Evolutionary conservation across 2,329 filamentous ascomycete genomes (phyloP), one percentile per base, ranked within the genome.

Genomic region (Pseudogymnoascus sp.): DNA sequence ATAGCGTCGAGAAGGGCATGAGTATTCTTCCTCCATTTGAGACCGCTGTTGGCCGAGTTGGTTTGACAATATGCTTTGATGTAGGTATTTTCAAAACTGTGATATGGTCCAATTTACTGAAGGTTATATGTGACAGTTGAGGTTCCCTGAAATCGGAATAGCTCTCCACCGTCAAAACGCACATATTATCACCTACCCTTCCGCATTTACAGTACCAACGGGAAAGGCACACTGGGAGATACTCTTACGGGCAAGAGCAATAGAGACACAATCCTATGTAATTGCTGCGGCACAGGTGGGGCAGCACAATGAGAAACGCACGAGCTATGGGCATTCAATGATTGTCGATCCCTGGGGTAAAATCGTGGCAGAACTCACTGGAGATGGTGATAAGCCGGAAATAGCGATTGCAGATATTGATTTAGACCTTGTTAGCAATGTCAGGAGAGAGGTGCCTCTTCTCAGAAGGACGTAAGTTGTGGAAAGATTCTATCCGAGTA

Each of bases 241-340:
- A 1, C 77, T 97, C 5, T 78, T 97, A 13, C 81, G 90, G 28
- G 87, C 91, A 3, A 81, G 93, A 57, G 93, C 93, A 9, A 91
- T 97, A 65, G 93, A 97, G 79, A 91, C 88, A 17, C 90, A 97
- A 76, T 86, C 86, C 63, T 97, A 90, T 79, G 87, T 97, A 1
- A 78, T 97, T 65, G 93, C 93, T 9, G 87, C 93, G 0, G 93
- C 92, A 40, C 93, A 97, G 75, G 83, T 84, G 21, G 93, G 92
- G 1, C 74, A 78, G 38, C 91, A 84, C 67, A 92, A 91, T 69
- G 84, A 86, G 66, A 91, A 87, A 75, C 80, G 93, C 64, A 82
- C 83, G 28, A 96, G 90, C 75, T 96, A 95, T 76, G 93, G 93
- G 0, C 88, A 91, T 73, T 90, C 89, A 69, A 85, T 96, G 78